A percentile compares a stretch with the other conserved stretches of the same genome.
Evolutionary conservation across 495 filamentous ascomycete genomes (phyloP).

Genomic region (Symbiotaphrina buchneri): DNA sequence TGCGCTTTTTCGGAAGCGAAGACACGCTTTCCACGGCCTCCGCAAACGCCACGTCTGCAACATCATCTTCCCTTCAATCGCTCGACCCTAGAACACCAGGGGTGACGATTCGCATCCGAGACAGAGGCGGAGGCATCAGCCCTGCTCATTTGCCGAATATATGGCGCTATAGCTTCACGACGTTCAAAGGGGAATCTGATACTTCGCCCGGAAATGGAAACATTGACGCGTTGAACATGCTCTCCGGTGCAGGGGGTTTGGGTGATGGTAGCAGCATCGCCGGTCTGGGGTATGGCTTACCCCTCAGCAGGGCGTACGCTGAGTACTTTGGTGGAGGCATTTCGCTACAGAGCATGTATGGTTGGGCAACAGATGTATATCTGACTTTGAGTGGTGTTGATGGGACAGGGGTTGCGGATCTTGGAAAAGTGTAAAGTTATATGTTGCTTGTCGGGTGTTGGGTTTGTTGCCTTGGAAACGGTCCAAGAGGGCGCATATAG

Average conservation of each 20-base stretch:
- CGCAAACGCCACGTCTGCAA: conserved; percentile 19
- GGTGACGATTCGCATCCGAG: conserved; percentile 86
- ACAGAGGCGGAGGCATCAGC: conserved; percentile 79
- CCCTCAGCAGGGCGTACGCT: conserved; percentile 80
- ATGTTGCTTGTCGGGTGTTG: too few species aligned
- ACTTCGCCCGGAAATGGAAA: too few species aligned
- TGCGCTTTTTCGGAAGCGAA: too few species aligned
- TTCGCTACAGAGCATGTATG: conserved; percentile 77
- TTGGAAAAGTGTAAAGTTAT: too few species aligned
- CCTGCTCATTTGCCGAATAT: conserved; percentile 67
- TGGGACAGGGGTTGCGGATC: too few species aligned
- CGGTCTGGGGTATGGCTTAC: conserved; percentile 80
- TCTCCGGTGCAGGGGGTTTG: conserved; percentile 36
- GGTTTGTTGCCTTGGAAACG: too few species aligned
- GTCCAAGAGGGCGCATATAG: too few species aligned
- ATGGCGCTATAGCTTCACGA: conserved; percentile 93
- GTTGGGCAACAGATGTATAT: conserved; percentile 82
- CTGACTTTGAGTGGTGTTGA: conserved; percentile 69
- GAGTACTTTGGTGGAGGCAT: conserved; percentile 98
- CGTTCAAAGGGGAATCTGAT: too few species aligned
- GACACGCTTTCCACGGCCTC: conserved; percentile 18
- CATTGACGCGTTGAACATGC: conserved; percentile 44
- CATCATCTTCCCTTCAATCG: conserved; percentile 13
- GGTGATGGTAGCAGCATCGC: conserved; percentile 54
- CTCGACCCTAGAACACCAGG: conserved; percentile 48